Base-by-base conservation (phyloP, 768 basidiomycete genomes). In the Boletus rubroflammeus region DNA sequence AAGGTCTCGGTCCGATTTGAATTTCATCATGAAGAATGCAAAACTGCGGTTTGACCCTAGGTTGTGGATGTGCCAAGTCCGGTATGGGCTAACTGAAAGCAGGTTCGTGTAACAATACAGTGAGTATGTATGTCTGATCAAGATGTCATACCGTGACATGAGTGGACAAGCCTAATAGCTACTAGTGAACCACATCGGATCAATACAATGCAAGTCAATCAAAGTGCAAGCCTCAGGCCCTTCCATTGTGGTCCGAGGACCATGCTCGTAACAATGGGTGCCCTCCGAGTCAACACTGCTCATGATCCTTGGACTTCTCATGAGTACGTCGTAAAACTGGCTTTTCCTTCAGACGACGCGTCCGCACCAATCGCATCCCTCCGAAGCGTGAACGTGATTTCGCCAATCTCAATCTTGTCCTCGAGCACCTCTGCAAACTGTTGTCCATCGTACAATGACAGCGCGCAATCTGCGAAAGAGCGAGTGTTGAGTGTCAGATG, bases 301-400 rank as follows among this genome's bases (percentile, higher is more conserved):
- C 40, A 5, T 23, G 31, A 19, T 23, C 17, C 23, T 41, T 7
- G 19, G 19, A 14, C 40, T 38, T 9, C 3, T 62, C 34, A 47
- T 6, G 39, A n/a, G 41, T 45, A 45, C 3, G 29, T 14, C 26
- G 48, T 42, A 19, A 46, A 47, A 26, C 38, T 49, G 17, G 11
- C 34, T n/a, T 43, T 45, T 15, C 11, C 45, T 15, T 26, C 42
- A 0, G 45, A 56, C 32, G 49, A 45, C 19, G 23, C 39, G 28
- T 53, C 46, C 21, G 51, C 51, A 9, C 47, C 45, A 32, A 42
- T 45, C 19, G 10, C 8, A 13, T 50, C 56, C 21, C 26, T 32
- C 25, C 40, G 53, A 19, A 66, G 52, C 32, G 55, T 25, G 40
- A 66, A 66, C 14, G 48, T 67, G 51, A 66, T 59, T 36, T 65